Evolutionary conservation across 1,284 basidiomycete genomes (phyloP).

Genomic region (Cryptococcus jaspeensis): DNA sequence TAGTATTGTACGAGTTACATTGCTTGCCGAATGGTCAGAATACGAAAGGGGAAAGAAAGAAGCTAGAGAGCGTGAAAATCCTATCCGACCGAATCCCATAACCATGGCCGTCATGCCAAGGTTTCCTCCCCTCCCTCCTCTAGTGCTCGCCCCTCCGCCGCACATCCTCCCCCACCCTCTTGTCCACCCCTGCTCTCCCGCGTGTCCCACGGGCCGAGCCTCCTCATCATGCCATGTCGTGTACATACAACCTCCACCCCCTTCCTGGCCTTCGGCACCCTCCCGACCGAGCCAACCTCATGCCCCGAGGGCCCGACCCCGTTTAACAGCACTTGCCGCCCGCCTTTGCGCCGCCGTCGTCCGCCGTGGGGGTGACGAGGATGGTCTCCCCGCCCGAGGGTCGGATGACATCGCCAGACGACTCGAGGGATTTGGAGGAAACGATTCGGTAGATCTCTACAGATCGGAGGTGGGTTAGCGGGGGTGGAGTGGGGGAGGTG

Average conservation of each 20-base stretch:
- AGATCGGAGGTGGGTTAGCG: background rate
- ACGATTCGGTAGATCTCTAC: slow-evolving; percentile 93
- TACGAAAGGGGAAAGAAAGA: background rate
- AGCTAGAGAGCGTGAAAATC: background rate
- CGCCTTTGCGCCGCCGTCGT: slow-evolving; percentile 51
- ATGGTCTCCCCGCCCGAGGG: slow-evolving; percentile 71
- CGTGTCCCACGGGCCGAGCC: background rate
- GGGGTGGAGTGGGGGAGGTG: background rate
- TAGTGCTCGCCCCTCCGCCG: background rate
- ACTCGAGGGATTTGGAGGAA: slow-evolving; percentile 83
- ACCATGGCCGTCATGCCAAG: too few relatives aligned
- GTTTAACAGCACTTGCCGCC: slow-evolving; percentile 51
- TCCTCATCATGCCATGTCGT: background rate
- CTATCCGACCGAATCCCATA: background rate
- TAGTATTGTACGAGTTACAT: slow-evolving; percentile 6
- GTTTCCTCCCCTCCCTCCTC: background rate
- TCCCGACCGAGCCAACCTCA: background rate
- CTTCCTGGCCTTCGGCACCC: background rate
- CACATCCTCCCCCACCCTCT: background rate
- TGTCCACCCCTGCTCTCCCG: background rate
- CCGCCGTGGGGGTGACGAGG: slow-evolving; percentile 63
- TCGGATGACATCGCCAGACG: slow-evolving; percentile 68
- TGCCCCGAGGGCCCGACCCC: background rate
- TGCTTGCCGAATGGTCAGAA: background rate
- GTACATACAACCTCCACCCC: slow-evolving; percentile 8